Base-by-base conservation (phyloP, 2,329 filamentous ascomycete genomes). In the Fusarium keratoplasticum region DNA sequence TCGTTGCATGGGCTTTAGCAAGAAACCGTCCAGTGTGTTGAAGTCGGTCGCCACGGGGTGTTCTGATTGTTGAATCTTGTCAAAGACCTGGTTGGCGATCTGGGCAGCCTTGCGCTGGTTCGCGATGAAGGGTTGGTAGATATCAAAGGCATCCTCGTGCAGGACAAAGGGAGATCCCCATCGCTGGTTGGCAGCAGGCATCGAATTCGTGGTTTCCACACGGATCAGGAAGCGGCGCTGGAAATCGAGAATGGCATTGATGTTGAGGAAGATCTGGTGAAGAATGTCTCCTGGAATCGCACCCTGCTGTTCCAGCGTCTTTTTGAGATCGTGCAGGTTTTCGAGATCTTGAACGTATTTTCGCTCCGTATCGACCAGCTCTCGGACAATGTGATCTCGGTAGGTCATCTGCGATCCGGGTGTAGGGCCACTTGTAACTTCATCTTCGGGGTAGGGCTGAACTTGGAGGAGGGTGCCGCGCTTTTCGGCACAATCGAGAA, bases 301-400 rank as follows among this genome's bases (percentile, higher is more conserved):
- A 40, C 95, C 95, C 75, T 93, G 95, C 80, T 97, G 93, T 77
- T 98, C 95, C 64, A 98, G 87, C 27, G 93, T 90, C 83, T 94
- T 96, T 85, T 98, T 98, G 80, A 98, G 89, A 59, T 95, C 93
- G 81, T 98, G 95, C 38, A 99, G 84, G 76, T 98, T 96, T 82
- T 98, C 96, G 62, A 99, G 85, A 85, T 99, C 96, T 82, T 98
- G 95, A 5, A 98, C 96, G 78, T 99, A 99, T 83, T 98, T 98
- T 72, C 96, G 92, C 83, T 99, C 96, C 2, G 96, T 98, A 77
- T 96, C 94, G 65, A 99, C 93, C 55, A 99, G 86, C 83, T 99
- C 96, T 79, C 93, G 92, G 50, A 99, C 90, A 70, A 98, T 95
- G 82, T 98, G 94, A 78, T 98, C 94, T 75, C 95, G 87, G 75